Percentiles rank a stretch among this genome's conserved stretches.
Evolutionary conservation across 208 protist species (phyloP).

Genomic region (Trypanosoma rangeli): DNA sequence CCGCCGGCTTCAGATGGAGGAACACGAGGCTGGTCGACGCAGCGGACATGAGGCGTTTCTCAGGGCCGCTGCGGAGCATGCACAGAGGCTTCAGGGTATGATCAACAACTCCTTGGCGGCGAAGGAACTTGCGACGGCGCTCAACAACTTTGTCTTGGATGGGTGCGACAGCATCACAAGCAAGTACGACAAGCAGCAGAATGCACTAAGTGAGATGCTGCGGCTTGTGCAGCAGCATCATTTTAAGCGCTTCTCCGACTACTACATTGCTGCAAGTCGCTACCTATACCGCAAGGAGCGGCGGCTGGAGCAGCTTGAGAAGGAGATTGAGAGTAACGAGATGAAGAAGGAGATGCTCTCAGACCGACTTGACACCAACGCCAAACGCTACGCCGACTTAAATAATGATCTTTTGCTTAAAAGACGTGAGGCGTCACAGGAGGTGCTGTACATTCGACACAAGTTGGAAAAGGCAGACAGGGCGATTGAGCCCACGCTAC

Average conservation of each 20-base stretch:
- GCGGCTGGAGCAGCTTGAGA: slow-evolving; percentile 63
- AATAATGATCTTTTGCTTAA: slow-evolving; percentile 56
- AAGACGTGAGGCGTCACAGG: slow-evolving; percentile 61
- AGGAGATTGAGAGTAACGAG: slow-evolving; percentile 67
- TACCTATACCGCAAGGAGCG: slow-evolving; percentile 87
- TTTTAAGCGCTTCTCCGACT: slow-evolving; percentile 87
- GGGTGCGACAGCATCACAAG: slow-evolving; percentile 83
- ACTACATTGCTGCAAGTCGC: slow-evolving; percentile 84
- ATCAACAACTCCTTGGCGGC: slow-evolving; percentile 80
- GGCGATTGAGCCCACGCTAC: slow-evolving; percentile 73
- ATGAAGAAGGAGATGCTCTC: slow-evolving; percentile 71
- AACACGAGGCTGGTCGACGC: slow-evolving; percentile 78
- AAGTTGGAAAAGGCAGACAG: slow-evolving; percentile 64
- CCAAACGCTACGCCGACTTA: slow-evolving; percentile 72
- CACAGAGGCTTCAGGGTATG: slow-evolving; percentile 74
- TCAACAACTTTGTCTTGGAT: slow-evolving; percentile 91
- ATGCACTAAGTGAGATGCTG: slow-evolving; percentile 75
- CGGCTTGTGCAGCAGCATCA: slow-evolving; percentile 83
- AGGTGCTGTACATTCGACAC: slow-evolving; percentile 63
- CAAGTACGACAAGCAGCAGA: slow-evolving; percentile 89
- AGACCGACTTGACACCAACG: slow-evolving; percentile 73
- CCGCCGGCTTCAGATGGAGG: slow-evolving; percentile 78
- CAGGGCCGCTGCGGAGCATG: slow-evolving; percentile 64
- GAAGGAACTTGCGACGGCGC: slow-evolving; percentile 64
- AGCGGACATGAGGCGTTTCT: slow-evolving; percentile 83